Base-by-base conservation (phyloP, 2,329 filamentous ascomycete species). In the Neonectria sp. region DNA sequence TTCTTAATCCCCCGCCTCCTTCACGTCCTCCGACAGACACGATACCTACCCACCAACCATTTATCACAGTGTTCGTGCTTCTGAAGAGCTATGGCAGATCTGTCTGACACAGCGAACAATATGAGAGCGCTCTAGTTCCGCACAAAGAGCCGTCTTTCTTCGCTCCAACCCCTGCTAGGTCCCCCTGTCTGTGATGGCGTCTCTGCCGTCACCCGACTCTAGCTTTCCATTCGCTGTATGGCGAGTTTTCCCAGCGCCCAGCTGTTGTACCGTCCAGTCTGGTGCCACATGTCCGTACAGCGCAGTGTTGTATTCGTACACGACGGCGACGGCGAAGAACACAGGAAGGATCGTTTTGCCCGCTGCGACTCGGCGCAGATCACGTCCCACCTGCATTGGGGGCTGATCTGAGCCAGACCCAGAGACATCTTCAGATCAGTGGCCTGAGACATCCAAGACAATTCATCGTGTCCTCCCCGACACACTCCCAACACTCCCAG, bases 121-220 rank as follows among this genome's bases (percentile, higher is more conserved):
- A 63, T 63, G 65, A 72, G 62, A 69, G 65, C 71, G 51, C 65
- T 64, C 56, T 48, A 66, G 53, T 73, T 74, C 68, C 68, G 67
- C 46, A 40, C 55, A 64, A 37, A 45, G 53, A 46, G 57, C 56
- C 49, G 65, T 45, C 43, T 15, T 46, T 53, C 35, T 40, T 52
- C 46, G 17, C 29, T 45, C 24, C 27, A 2, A 67, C 66, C 69
- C 71, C 59, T 73, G 69, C 62, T 43, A 15, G 27, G 24, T 17
- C 56, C 56, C 70, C 72, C 63, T 73, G 72, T 66, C 67, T 71
- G 55, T 68, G 57, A 73, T 71, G 69, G 59, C 59, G 27, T 67
- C 60, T 61, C 55, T 60, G 60, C 64, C 63, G 51, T 64, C 52
- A 51, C 55, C 64, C 37, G 27, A 37, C 59, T 59, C 53, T 56